Base-by-base conservation (phyloP, 2,329 filamentous ascomycete species). In the Xylariaceae sp. region DNA sequence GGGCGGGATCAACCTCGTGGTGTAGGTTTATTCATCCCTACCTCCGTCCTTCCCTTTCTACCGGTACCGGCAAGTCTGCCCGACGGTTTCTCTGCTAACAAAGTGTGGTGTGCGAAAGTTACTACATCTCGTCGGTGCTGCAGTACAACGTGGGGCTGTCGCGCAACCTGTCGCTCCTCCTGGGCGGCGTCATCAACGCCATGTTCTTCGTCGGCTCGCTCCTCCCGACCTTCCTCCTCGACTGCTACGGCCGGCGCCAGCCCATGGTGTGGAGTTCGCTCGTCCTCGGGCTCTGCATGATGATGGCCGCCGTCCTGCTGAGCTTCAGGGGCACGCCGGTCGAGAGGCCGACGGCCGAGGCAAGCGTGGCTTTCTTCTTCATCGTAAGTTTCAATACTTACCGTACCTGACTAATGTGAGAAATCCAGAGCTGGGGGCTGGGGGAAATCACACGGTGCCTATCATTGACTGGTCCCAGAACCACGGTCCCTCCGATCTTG, bases 121-220 rank as follows among this genome's bases (percentile, higher is more conserved):
- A 26, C 24, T 26, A 26, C n/a, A 26, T 26, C 24, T n/a, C 24
- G 24, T n/a, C 24, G 5, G 24, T 26, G 7, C 12, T 26, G 12
- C 6, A 26, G 12, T 11, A n/a, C 24, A 26, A 26, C 24, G 24
- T 26, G 5, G 24, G 24, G 12, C 24, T 26, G n/a, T 5, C 24
- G 5, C 24, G 24, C 6, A 29, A 29, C 12, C 27, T 29, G 10
- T 29, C 27, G 8, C 27, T 29, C 7, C 27, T 29, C 6, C 27
- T 29, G 13, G 13, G 27, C 16, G 27, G 27, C 15, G 27, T 29
- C 27, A 29, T 29, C 27, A 29, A 29, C 27, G 27, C 27, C 14
- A 29, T 18, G 16, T 29, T 29, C 27, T 29, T 29, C 27, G 15
- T 29, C 16, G 27, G 27, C 27, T 29, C 27, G 13, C 27, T 29